phyloP scores from a whole-genome alignment of 495 filamentous ascomycete genomes.

The Talaromyces thailandensis region DNA sequence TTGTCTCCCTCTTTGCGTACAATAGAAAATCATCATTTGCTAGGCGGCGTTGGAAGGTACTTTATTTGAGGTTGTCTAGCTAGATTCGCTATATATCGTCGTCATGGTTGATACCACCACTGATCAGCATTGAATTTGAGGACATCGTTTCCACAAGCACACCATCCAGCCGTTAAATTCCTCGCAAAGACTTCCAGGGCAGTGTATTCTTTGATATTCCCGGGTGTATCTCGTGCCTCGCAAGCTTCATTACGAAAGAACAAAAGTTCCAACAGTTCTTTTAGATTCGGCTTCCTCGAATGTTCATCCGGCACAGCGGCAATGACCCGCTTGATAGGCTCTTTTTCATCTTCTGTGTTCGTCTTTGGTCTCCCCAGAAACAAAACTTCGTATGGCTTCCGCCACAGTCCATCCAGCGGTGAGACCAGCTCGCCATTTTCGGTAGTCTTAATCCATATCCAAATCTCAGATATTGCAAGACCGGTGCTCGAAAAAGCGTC shows the following conservation, averaged over 20 bases:
- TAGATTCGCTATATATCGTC: neutral
- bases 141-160: conserved; percentile 80
- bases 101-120: conserved; percentile 43
- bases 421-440: conserved; percentile 57
- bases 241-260: conserved; percentile 19
- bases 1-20: neutral
- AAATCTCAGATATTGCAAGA: conserved; percentile 65
- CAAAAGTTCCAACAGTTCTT: conserved; percentile 42
- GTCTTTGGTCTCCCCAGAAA: conserved; percentile 50
- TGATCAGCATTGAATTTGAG: conserved; percentile 66
- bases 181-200: conserved; percentile 85
- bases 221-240: neutral
- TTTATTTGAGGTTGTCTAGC: neutral
- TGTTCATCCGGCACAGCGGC: conserved; percentile 82
- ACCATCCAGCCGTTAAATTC: conserved; percentile 80
- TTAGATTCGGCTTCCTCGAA: conserved; percentile 77
- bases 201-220: conserved; percentile 33
- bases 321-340: conserved; percentile 45
- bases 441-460: conserved; percentile 88
- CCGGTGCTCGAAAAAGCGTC: conserved; percentile 52
- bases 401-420: conserved; percentile 58
- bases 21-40: neutral
- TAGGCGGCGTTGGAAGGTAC: neutral
- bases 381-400: conserved; percentile 81
- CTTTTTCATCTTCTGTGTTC: neutral